These are phyloP conservation scores for Hamamelis virginiana DNA, from an alignment of 164 flowering plant species.

Conservation along the genomic window DNA sequence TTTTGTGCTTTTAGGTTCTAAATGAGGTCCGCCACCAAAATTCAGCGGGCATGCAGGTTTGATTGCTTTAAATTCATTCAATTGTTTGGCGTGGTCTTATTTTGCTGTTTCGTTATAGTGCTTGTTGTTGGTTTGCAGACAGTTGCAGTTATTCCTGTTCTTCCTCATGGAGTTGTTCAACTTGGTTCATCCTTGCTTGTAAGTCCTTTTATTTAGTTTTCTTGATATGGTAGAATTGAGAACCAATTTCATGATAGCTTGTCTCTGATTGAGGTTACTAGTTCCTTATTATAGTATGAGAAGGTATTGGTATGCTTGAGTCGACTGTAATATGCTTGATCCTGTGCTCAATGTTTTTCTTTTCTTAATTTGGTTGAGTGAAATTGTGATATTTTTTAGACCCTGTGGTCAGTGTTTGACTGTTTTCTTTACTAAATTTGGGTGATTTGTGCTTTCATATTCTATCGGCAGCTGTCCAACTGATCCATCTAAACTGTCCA, in stretches of 20 bases:
- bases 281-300: too few relatives aligned
- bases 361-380: too few relatives aligned
- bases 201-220: slow-evolving; percentile 24
- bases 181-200: slow-evolving; percentile 68
- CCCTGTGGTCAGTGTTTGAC: too few relatives aligned
- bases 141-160: slow-evolving; percentile 75
- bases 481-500: not conserved
- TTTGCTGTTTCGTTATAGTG: slow-evolving; percentile 2
- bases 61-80: not conserved
- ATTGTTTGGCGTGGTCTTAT: not conserved
- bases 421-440: too few relatives aligned
- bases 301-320: not conserved
- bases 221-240: not conserved
- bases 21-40: slow-evolving; percentile 57
- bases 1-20: slow-evolving; percentile 36
- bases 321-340: not conserved
- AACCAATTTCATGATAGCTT: not conserved
- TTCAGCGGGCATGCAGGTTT: slow-evolving; percentile 86
- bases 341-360: not conserved
- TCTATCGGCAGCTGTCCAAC: not conserved
- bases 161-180: slow-evolving; percentile 87
- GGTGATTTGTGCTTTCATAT: not conserved
- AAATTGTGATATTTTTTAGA: too few relatives aligned
- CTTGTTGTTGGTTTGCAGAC: slow-evolving; percentile 54
- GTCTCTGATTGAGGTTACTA: too few relatives aligned